phyloP scores from a whole-genome alignment of 768 basidiomycete species.

The Termitomyces sp. region DNA sequence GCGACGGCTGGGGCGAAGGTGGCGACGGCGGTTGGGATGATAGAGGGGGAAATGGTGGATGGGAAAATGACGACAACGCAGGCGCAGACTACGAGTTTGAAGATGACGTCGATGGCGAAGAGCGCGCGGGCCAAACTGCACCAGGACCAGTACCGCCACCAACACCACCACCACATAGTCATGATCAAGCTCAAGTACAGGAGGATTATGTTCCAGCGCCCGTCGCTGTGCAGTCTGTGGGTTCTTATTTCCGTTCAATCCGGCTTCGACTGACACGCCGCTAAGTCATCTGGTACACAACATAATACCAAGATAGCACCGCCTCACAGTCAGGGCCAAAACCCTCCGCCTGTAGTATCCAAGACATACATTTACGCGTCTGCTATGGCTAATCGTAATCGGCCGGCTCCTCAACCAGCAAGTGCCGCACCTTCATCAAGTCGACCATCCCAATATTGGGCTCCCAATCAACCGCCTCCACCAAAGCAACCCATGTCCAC shows the following conservation, averaged over 20 bases:
- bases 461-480: slow-evolving; percentile 7
- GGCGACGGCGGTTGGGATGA: too few relatives aligned
- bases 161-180: slow-evolving; percentile 14
- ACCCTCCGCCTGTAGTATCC: slow-evolving; percentile 6
- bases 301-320: slow-evolving; percentile 9
- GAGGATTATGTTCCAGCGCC: background rate
- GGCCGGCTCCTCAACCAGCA: slow-evolving; percentile 3
- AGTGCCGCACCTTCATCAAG: slow-evolving; percentile 2
- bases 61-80: slow-evolving; percentile 16
- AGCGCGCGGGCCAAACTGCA: slow-evolving; percentile 9
- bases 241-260: slow-evolving; percentile 3
- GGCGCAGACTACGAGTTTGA: slow-evolving; percentile 2
- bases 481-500: slow-evolving; percentile 9
- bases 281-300: slow-evolving; percentile 16
- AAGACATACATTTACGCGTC: slow-evolving; percentile 12
- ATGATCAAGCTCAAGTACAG: too few relatives aligned
- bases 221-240: slow-evolving; percentile 1
- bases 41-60: slow-evolving; percentile 21
- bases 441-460: slow-evolving; percentile 14
- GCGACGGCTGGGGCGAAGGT: slow-evolving; percentile 12
- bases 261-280: slow-evolving; percentile 2
- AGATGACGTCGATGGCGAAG: slow-evolving; percentile 4
- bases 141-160: slow-evolving; percentile 1
- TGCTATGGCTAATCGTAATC: slow-evolving; percentile 17
- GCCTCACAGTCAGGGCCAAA: slow-evolving; percentile 10